A percentile compares a stretch with the other conserved stretches of the same genome.
These are phyloP conservation scores for Kregervanrija fluxuum DNA, from an alignment of 805 yeast genomes.

Conservation along the genomic window DNA sequence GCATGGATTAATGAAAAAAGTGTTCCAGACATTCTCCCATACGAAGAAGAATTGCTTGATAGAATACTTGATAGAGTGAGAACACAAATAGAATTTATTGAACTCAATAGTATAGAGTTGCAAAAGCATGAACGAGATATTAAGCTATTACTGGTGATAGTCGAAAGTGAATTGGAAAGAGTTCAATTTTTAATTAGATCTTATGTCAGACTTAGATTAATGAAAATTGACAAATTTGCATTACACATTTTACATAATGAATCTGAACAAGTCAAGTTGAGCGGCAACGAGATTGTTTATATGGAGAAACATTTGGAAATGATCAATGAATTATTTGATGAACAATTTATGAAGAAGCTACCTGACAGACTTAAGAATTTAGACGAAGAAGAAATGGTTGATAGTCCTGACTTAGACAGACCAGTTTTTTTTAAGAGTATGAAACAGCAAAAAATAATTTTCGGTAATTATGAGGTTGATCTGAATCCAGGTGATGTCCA, in stretches of 20 bases:
- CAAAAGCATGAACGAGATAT: conserved; percentile 58
- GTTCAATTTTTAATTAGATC: conserved; percentile 74
- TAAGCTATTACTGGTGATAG: conserved; percentile 72
- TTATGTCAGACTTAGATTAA: conserved; percentile 69
- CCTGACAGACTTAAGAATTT: conserved; percentile 60
- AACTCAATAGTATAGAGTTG: conserved; percentile 69
- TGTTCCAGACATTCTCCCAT: conserved; percentile 82
- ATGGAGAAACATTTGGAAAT: conserved; percentile 64
- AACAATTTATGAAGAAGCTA: conserved; percentile 49
- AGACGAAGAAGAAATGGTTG: conserved; percentile 79
- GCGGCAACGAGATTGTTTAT: conserved; percentile 55
- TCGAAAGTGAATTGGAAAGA: conserved; percentile 89
- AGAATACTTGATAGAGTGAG: conserved; percentile 53
- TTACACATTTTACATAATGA: conserved; percentile 47
- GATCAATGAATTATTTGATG: conserved; percentile 56
- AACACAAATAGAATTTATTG: conserved; percentile 67
- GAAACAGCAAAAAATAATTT: conserved; percentile 29
- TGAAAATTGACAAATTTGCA: conserved; percentile 66
- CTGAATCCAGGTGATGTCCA: conserved; percentile 61
- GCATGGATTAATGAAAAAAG: conserved; percentile 82
- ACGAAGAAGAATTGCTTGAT: conserved; percentile 53
- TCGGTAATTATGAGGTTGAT: conserved; percentile 52
- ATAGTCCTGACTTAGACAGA: conserved; percentile 63
- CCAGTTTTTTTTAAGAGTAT: conserved; percentile 68
- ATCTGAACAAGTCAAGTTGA: conserved; percentile 34